Conservation (phyloP, 2,329 filamentous ascomycete genomes). For the Teratosphaeria destructans region DNA sequence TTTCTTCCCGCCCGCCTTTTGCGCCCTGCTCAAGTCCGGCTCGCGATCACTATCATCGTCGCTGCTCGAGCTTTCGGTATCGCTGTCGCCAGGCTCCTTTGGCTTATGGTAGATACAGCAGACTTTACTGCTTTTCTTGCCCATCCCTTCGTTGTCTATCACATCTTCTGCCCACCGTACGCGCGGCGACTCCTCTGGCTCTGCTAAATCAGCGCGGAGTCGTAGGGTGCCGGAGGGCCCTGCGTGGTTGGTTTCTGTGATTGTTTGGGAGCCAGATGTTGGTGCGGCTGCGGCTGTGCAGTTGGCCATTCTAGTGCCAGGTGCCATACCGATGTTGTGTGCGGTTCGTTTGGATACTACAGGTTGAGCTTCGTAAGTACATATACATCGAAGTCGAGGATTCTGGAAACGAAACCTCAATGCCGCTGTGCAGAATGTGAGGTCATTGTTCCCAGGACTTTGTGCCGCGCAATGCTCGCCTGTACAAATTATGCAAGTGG, state of each 20-base stretch:
- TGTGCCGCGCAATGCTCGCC: not conserved
- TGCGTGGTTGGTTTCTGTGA: slow-evolving; percentile 16
- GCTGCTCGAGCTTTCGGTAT: slow-evolving; percentile 51
- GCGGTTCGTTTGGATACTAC: not conserved
- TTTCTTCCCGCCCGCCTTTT: slow-evolving; percentile 29
- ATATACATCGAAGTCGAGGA: not conserved
- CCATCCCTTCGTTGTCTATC: slow-evolving; percentile 89
- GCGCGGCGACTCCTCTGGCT: slow-evolving; percentile 40
- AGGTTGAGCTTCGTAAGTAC: no score
- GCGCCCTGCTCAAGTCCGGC: slow-evolving; percentile 40
- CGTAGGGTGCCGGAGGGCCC: slow-evolving; percentile 24
- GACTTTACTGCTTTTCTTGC: slow-evolving; percentile 94
- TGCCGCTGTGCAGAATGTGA: not conserved
- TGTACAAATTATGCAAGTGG: not conserved
- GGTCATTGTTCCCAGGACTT: not conserved
- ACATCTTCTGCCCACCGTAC: slow-evolving; percentile 92
- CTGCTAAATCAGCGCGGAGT: slow-evolving; percentile 29
- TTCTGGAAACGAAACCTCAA: not conserved
- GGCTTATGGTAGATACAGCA: slow-evolving; percentile 97
- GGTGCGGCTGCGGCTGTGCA: slow-evolving; percentile 12
- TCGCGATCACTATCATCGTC: slow-evolving; percentile 47
- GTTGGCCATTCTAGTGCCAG: slow-evolving; percentile 1
- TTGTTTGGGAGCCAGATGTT: slow-evolving; percentile 24
- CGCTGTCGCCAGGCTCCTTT: slow-evolving; percentile 71
- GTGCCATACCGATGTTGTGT: not conserved